A percentile compares a stretch with the other conserved stretches of the same genome.
Conservation (phyloP, 352 stramenopile genomes). For the Pythium insidiosum region DNA sequence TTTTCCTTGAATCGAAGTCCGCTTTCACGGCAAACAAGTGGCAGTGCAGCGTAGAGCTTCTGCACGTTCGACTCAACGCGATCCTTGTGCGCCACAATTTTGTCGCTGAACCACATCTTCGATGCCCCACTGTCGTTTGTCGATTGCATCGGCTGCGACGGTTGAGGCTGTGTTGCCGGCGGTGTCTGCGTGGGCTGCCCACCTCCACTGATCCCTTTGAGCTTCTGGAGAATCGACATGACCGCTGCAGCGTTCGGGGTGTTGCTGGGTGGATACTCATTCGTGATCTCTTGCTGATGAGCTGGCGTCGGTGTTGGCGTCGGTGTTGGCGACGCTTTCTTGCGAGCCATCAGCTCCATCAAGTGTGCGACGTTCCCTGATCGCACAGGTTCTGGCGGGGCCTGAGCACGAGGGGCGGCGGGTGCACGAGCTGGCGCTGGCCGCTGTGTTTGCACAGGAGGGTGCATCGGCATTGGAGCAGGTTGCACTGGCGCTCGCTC, state of each 20-base stretch:
- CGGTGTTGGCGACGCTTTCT: constrained; percentile 21
- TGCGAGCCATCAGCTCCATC: constrained; percentile 76
- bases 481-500: no score
- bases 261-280: constrained; percentile 26
- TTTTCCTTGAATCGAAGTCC: constrained; percentile 76
- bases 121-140: constrained; percentile 30
- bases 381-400: constrained; percentile 21
- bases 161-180: constrained; percentile 4
- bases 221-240: constrained; percentile 82
- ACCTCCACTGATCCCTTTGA: constrained; percentile 41
- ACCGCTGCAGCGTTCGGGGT: constrained; percentile 60
- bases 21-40: constrained; percentile 74
- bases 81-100: constrained; percentile 74
- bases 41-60: constrained; percentile 76
- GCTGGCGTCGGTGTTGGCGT: constrained; percentile 1
- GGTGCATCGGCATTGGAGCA: no score
- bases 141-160: no score
- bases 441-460: no score
- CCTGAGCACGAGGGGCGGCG: constrained; percentile 7
- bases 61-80: constrained; percentile 81
- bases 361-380: constrained; percentile 75
- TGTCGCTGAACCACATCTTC: constrained; percentile 84
- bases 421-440: constrained; percentile 6
- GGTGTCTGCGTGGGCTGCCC: not conserved
- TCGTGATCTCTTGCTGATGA: constrained; percentile 43